phyloP scores from a whole-genome alignment of 202 grass and related monocot genomes.

The Carex arenaria region DNA sequence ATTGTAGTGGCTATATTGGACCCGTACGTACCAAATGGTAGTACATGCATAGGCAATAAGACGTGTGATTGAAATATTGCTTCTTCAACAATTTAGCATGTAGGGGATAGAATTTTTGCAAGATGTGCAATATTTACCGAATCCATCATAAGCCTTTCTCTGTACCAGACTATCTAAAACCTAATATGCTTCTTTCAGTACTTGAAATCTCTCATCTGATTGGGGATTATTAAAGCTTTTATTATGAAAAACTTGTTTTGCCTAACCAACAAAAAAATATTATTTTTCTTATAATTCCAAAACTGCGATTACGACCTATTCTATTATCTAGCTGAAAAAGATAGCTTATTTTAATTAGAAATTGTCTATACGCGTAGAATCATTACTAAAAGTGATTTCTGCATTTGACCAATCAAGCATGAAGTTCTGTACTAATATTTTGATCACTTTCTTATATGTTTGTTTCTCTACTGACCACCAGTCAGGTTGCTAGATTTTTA shows the following conservation, averaged over 20 bases:
- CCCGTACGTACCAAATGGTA: background rate
- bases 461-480: too few relatives aligned
- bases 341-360: background rate
- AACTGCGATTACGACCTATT: background rate
- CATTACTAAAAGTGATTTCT: background rate
- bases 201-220: constrained; percentile 79
- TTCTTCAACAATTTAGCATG: background rate
- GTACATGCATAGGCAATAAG: background rate
- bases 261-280: constrained; percentile 39
- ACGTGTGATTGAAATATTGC: background rate
- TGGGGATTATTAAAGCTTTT: constrained; percentile 77
- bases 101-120: constrained; percentile 25
- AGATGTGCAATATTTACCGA: constrained; percentile 68
- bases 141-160: constrained; percentile 67
- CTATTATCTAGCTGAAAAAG: background rate
- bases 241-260: constrained; percentile 83
- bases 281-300: background rate
- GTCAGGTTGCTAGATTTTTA: too few relatives aligned
- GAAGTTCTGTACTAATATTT: background rate
- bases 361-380: background rate
- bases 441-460: too few relatives aligned
- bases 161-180: constrained; percentile 71
- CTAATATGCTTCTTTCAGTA: constrained; percentile 92
- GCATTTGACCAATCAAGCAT: background rate
- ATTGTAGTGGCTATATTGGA: background rate